Base-by-base conservation (phyloP, 805 yeast genomes). In the Suhomyces faveliae region DNA sequence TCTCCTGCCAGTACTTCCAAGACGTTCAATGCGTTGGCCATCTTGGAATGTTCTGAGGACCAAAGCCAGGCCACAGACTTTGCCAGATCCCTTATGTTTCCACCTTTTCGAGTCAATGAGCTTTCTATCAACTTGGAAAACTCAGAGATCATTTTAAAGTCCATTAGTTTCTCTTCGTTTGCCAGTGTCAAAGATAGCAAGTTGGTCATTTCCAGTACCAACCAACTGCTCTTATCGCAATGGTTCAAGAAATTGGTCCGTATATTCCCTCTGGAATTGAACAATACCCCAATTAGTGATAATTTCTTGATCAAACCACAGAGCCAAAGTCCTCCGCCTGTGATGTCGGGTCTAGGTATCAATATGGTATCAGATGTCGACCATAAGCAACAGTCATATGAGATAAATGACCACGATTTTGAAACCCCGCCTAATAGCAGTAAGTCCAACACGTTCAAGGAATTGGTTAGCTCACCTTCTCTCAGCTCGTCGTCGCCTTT, bases 21-120 rank as follows among this genome's bases (percentile, higher is more conserved):
- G 4, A 13, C 40, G 5, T 67, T 55, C 51, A 68, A 72, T 48
- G 64, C 78, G 5, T 63, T 72, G 55, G 78, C 76, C 5, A 57
- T 73, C 11, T 53, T 72, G 13, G 37, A 42, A n/a, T 37, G 45
- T 5, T 49, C 65, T 1, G n/a, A 33, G 12, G 21, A 33, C 37
- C 37, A 33, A 11, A 33, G 8, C 21, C 37, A 33, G 8, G 6
- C 27, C 27, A 33, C 13, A 8, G 37, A 33, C 21, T 33, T 33
- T 17, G 19, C 37, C 21, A 58, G 77, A 22, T 63, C 68, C 8
- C 63, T 73, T 27, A 46, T 73, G 51, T 72, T 57, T 51, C 77
- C 78, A 7, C 78, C 78, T 1, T 72, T 73, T 52, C 51, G 78
- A 42, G 52, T 68, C 43, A 69, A 70, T 49, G 75, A 70, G 46